Conservation (phyloP, 2,329 filamentous ascomycete genomes). For the Westerdykella sp. region DNA sequence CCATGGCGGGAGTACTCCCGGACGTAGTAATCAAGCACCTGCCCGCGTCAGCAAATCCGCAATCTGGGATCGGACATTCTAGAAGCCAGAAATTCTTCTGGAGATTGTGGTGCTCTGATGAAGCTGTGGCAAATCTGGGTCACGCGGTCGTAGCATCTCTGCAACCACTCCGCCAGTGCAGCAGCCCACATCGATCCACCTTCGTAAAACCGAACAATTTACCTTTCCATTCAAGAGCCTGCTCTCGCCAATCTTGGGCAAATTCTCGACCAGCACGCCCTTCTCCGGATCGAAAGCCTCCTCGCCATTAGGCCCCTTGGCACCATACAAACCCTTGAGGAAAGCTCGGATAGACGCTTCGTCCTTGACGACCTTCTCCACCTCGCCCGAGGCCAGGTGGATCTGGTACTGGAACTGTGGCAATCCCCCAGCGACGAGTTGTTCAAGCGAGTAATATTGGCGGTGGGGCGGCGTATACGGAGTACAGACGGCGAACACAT, state of each 20-base stretch:
- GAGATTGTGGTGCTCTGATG: no score
- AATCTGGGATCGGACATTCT: conserved; percentile 4
- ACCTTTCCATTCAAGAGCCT: conserved; percentile 58
- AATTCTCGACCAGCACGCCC: conserved; percentile 59
- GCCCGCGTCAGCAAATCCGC: conserved; percentile 42
- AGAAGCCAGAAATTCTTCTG: no score
- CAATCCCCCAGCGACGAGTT: conserved; percentile 51
- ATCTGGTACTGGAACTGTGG: conserved; percentile 80
- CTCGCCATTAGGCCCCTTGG: conserved; percentile 51
- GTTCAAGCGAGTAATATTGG: conserved; percentile 52
- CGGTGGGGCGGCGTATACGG: conserved; percentile 57
- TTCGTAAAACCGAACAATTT: conserved; percentile 12
- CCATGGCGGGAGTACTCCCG: conserved; percentile 65
- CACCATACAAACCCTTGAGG: conserved; percentile 66
- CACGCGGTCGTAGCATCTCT: no score
- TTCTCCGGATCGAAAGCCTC: conserved; percentile 52
- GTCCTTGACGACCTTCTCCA: conserved; percentile 43
- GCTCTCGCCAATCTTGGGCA: conserved; percentile 53
- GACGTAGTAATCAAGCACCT: conserved; percentile 64
- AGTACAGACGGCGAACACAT: conserved; percentile 75
- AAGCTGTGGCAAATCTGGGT: no score
- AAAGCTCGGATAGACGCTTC: conserved; percentile 62
- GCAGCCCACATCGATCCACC: not conserved
- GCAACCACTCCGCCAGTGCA: no score
- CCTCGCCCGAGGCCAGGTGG: conserved; percentile 63